Evolutionary conservation across 805 yeast species (phyloP).

Genomic region (Candida tibetensis): DNA sequence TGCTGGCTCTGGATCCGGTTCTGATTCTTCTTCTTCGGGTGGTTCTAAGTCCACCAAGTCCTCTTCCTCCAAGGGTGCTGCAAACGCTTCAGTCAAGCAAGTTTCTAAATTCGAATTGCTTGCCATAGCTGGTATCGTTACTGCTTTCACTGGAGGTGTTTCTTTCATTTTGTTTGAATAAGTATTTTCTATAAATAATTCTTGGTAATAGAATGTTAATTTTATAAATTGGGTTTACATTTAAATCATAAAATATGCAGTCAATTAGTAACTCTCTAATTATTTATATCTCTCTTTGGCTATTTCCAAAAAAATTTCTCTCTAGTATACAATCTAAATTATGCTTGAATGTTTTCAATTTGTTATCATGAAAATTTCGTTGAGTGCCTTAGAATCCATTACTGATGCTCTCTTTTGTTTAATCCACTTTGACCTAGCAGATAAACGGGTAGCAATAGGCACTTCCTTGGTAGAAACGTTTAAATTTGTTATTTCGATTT

Average conservation of each 20-base stretch:
- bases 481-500: conserved; percentile 10
- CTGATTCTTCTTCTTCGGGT: conserved; percentile 18
- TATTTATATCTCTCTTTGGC: too few species aligned
- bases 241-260: too few species aligned
- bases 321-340: neutral
- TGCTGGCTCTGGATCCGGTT: conserved; percentile 25
- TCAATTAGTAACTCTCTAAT: too few species aligned
- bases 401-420: conserved; percentile 89
- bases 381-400: conserved; percentile 81
- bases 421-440: conserved; percentile 84
- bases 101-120: conserved; percentile 31
- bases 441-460: conserved; percentile 33
- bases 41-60: conserved; percentile 23
- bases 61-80: conserved; percentile 18
- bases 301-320: too few species aligned
- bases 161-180: conserved; percentile 28
- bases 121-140: conserved; percentile 31
- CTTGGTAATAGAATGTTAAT: neutral
- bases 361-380: conserved; percentile 89
- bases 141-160: conserved; percentile 46
- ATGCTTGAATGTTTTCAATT: conserved; percentile 22
- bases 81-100: conserved; percentile 18
- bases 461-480: conserved; percentile 3
- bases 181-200: neutral
- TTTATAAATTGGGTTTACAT: neutral